Conservation (phyloP, 768 basidiomycete species). For the Hygrocybe coccinea region DNA sequence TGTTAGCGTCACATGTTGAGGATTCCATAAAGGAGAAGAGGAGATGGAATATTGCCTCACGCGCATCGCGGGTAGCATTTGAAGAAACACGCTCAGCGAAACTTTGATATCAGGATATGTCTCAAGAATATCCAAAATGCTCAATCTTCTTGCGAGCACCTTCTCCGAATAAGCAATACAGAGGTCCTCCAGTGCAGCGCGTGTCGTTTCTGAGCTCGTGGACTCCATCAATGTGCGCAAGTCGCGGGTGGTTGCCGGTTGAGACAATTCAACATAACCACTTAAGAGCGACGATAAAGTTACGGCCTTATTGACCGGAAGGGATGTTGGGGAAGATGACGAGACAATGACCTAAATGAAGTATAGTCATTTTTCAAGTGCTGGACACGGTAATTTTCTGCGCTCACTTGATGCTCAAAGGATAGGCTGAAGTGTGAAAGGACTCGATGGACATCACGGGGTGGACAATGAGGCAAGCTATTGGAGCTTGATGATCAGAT, state of each 20-base stretch:
- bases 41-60: conserved; percentile 50
- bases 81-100: conserved; percentile 36
- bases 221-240: conserved; percentile 30
- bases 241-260: conserved; percentile 43
- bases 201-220: conserved; percentile 23
- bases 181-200: conserved; percentile 28
- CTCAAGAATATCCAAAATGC: conserved; percentile 42
- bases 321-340: conserved; percentile 35
- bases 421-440: conserved; percentile 35
- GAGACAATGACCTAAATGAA: conserved; percentile 31
- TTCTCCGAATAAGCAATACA: conserved; percentile 28
- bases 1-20: conserved; percentile 39
- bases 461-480: conserved; percentile 40
- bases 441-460: conserved; percentile 36
- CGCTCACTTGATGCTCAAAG: conserved; percentile 35
- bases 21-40: conserved; percentile 43
- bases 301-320: conserved; percentile 38
- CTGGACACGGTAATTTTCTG: not conserved
- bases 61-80: conserved; percentile 43
- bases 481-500: not conserved
- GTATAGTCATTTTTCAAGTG: not conserved
- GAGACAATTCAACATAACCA: conserved; percentile 46
- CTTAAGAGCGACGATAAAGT: conserved; percentile 34
- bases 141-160: conserved; percentile 34
- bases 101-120: conserved; percentile 32